Percentiles rank a stretch among this genome's conserved stretches.
phyloP scores from a whole-genome alignment of 2,329 filamentous ascomycete genomes.

The Diatrype stigma region DNA sequence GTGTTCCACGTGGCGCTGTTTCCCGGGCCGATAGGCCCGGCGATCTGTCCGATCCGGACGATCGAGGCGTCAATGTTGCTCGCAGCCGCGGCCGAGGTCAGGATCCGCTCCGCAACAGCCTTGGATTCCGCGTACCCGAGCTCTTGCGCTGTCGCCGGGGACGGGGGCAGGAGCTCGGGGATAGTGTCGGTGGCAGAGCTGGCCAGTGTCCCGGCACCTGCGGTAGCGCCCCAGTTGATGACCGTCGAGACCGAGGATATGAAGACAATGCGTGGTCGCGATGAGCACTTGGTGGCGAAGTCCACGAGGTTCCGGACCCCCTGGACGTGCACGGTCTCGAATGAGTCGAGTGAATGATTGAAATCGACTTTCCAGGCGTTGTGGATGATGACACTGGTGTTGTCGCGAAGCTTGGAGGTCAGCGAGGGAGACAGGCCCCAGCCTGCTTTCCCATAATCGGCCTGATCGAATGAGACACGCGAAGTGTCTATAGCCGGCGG shows the following conservation, averaged over 20 bases:
- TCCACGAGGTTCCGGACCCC: slow-evolving; percentile 12
- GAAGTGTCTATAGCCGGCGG: slow-evolving; percentile 1
- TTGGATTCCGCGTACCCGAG: slow-evolving; percentile 16
- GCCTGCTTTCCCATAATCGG: slow-evolving; percentile 5
- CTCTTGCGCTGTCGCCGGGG: slow-evolving; percentile 3
- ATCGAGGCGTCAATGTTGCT: slow-evolving; percentile 5
- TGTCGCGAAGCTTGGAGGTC: neutral
- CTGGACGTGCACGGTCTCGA: slow-evolving; percentile 12
- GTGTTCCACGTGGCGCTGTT: slow-evolving; percentile 13
- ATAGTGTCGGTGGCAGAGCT: neutral
- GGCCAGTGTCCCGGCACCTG: neutral
- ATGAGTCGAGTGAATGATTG: slow-evolving; percentile 15
- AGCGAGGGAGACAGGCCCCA: slow-evolving; percentile 1
- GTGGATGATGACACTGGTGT: slow-evolving; percentile 10
- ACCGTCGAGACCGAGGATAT: slow-evolving; percentile 17
- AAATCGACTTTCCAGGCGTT: slow-evolving; percentile 23
- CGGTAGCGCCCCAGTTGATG: slow-evolving; percentile 3
- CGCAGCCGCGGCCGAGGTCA: slow-evolving; percentile 4
- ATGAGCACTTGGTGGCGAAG: slow-evolving; percentile 5
- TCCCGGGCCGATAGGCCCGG: slow-evolving; percentile 6
- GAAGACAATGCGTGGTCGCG: slow-evolving; percentile 9
- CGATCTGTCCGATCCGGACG: slow-evolving; percentile 16
- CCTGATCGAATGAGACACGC: slow-evolving; percentile 6
- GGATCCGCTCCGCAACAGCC: slow-evolving; percentile 11
- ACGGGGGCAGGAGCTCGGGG: slow-evolving; percentile 6